These are phyloP conservation scores for Zygosaccharomyces pseudobailii DNA, from an alignment of 1,139 yeast genomes.

Conservation along the genomic window DNA sequence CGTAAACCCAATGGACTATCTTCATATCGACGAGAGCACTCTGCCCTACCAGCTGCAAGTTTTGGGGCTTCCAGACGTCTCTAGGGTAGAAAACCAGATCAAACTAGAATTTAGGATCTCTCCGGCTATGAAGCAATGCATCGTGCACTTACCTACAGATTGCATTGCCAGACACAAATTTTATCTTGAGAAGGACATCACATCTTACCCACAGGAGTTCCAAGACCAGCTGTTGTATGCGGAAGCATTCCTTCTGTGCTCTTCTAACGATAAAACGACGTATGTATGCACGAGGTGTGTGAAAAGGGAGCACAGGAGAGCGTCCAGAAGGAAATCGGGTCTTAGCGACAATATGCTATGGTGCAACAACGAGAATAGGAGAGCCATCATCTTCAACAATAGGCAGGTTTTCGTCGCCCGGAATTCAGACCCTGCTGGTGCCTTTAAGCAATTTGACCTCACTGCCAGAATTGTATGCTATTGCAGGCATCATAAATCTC, in stretches of 20 bases:
- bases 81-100: constrained; percentile 94
- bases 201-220: constrained; percentile 42
- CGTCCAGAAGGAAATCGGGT: constrained; percentile 78
- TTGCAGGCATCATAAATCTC: constrained; percentile 89
- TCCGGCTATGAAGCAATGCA: constrained; percentile 68
- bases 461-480: constrained; percentile 90
- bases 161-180: constrained; percentile 82
- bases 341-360: constrained; percentile 69
- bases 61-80: constrained; percentile 64
- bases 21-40: constrained; percentile 32
- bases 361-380: constrained; percentile 65
- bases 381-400: constrained; percentile 86
- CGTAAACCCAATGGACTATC: constrained; percentile 19
- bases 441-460: constrained; percentile 52
- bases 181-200: constrained; percentile 50
- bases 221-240: constrained; percentile 52
- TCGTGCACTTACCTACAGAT: constrained; percentile 78
- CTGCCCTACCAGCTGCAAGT: constrained; percentile 59
- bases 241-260: constrained; percentile 64
- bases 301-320: constrained; percentile 87
- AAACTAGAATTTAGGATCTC: constrained; percentile 62
- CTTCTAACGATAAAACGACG: constrained; percentile 45
- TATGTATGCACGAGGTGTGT: constrained; percentile 83
- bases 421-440: constrained; percentile 40
- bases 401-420: constrained; percentile 80